Percentiles rank a stretch among this genome's conserved stretches.
phyloP scores from a whole-genome alignment of 2,329 filamentous ascomycete genomes.

The Colletotrichum liaoningense region DNA sequence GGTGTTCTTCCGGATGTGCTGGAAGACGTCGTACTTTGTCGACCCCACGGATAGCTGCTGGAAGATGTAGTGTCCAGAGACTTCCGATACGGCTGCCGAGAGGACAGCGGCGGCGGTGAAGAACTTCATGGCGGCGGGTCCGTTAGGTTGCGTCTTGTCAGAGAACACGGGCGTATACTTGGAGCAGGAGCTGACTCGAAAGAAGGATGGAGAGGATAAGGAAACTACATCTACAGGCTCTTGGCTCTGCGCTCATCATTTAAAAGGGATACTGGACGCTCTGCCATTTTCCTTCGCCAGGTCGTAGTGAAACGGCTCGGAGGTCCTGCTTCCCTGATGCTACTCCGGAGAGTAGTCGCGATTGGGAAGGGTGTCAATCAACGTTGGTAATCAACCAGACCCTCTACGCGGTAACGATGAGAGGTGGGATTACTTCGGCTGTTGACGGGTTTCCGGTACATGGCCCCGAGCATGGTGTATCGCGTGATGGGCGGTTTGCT shows the following conservation, averaged over 20 bases:
- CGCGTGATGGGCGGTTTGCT: background rate
- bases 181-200: background rate
- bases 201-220: background rate
- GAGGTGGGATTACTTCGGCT: background rate
- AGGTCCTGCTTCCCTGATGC: background rate
- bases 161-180: background rate
- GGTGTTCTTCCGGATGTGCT: slow-evolving; percentile 50
- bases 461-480: background rate
- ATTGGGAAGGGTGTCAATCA: background rate
- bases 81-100: slow-evolving; percentile 25
- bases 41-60: slow-evolving; percentile 42
- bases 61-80: slow-evolving; percentile 45
- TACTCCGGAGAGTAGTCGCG: background rate
- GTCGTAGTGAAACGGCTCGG: background rate
- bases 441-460: background rate
- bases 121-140: slow-evolving; percentile 22
- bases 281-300: background rate
- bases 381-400: background rate
- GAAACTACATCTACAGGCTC: background rate
- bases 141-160: background rate
- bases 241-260: background rate
- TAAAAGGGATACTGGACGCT: background rate
- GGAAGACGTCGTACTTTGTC: slow-evolving; percentile 41
- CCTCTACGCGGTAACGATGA: background rate
- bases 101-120: slow-evolving; percentile 14